Evolutionary conservation across 2,329 filamentous ascomycete species (phyloP), one percentile per base, ranked within the genome.

Genomic region (Colletotrichum sp.): DNA sequence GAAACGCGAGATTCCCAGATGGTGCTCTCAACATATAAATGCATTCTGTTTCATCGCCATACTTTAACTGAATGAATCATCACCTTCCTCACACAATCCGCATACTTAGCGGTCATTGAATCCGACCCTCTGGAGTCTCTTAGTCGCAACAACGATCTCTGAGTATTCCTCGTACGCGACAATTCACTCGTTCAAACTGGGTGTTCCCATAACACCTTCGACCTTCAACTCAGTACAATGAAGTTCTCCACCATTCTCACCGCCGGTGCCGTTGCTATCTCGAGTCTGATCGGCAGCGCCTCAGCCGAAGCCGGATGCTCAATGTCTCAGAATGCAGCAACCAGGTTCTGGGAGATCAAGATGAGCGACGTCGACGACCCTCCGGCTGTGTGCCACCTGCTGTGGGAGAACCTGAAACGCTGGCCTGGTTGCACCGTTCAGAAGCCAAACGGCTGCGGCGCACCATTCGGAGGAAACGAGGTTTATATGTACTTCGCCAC

Each of bases 401-500:
- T 70, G 24, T 70, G 68, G 68, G 55, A 70, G 9, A 21, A n/a
- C 3, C 57, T 70, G 12, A 21, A 18, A 3, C 57, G 57, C n/a
- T 55, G 34, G 55, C 34, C 55, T 2, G 68, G 34, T 3, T 70
- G 68, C 36, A 52, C 18, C 2, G 68, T 70, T 2, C 15, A 30
- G 18, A 15, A 15, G 24, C 68, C 68, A 26, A 49, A 70, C 39
- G 68, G 68, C 18, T 70, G 68, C 24, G 68, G 57, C 5, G 30
- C 57, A 6, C 57, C 68, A 15, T 60, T 70, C 8, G 55, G 36
- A 8, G 57, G 57, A 12, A 32, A 63, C 18, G 30, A 63, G 10
- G n/a, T 70, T 10, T 70, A 70, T 36, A 49, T 70, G 68, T 70
- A 52, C 26, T 70, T 70, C 36, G 62, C 55, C 36, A 70, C 68